Percentiles rank a stretch among this genome's conserved stretches.
phyloP scores from a whole-genome alignment of 208 protist species.

The Leishmania turanica region DNA sequence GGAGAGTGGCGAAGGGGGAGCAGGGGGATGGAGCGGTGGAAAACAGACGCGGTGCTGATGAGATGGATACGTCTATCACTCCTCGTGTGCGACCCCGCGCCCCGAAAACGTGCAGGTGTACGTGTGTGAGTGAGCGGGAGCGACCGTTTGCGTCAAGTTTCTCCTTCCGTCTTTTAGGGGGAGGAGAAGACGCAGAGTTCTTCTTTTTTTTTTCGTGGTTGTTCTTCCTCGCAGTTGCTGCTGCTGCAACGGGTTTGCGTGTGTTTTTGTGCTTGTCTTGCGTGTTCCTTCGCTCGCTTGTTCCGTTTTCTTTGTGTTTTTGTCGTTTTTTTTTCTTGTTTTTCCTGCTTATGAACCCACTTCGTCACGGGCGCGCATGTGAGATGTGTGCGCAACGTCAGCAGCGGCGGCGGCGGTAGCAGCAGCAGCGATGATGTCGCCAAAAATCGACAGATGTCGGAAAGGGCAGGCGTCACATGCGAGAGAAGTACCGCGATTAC shows the following conservation, averaged over 20 bases:
- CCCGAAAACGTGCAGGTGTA: neutral
- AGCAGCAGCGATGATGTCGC: neutral
- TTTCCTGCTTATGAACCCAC: neutral
- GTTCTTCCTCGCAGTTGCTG: neutral
- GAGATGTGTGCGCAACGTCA: neutral
- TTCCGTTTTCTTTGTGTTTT: neutral
- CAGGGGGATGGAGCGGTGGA: neutral
- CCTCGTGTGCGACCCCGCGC: neutral
- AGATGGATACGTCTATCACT: neutral
- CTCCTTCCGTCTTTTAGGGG: neutral
- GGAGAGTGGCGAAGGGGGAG: neutral
- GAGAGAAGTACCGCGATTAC: neutral
- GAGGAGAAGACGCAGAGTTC: neutral
- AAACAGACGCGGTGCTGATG: neutral
- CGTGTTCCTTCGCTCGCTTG: neutral
- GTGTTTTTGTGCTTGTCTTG: neutral
- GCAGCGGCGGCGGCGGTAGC: neutral
- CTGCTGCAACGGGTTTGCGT: neutral
- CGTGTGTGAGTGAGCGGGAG: neutral
- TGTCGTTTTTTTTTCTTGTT: neutral
- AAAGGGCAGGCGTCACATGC: neutral
- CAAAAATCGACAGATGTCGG: neutral
- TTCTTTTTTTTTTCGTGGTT: neutral
- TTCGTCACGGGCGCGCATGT: neutral
- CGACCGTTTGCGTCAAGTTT: neutral